Evolutionary conservation across 176 grass and related monocot species (phyloP).

Genomic region (Rhynchospora breviuscula): DNA sequence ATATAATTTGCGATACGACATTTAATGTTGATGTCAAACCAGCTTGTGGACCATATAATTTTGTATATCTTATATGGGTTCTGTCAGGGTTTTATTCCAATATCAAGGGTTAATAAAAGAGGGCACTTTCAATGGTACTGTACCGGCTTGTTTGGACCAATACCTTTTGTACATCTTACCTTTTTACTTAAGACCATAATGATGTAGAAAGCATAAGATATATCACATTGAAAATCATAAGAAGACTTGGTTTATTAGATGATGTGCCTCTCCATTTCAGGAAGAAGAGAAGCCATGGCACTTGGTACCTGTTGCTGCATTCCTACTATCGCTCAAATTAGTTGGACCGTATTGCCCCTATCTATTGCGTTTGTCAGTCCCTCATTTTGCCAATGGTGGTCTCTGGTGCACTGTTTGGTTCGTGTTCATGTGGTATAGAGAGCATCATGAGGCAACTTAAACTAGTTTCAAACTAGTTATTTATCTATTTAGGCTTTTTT

Average conservation of each 20-base stretch:
- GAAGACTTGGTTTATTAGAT: background rate
- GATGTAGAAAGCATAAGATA: background rate
- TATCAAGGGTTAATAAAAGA: background rate
- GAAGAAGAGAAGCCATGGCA: background rate
- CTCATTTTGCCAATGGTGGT: background rate
- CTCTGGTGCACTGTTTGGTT: background rate
- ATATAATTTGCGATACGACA: background rate
- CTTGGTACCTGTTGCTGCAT: background rate
- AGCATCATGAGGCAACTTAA: background rate
- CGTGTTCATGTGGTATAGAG: background rate
- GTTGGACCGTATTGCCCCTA: background rate
- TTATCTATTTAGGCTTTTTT: background rate
- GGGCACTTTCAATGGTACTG: constrained; percentile 3
- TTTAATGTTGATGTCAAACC: background rate
- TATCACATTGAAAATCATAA: background rate
- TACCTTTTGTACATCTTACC: background rate
- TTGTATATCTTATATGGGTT: background rate
- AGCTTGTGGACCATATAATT: background rate
- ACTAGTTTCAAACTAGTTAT: background rate
- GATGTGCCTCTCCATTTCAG: background rate
- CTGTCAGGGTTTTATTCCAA: background rate
- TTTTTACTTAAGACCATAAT: background rate
- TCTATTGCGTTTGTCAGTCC: background rate
- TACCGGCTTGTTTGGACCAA: background rate
- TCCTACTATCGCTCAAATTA: background rate